Base-by-base conservation (phyloP, 2,329 filamentous ascomycete genomes). In the Mycosphaerella arachidis region DNA sequence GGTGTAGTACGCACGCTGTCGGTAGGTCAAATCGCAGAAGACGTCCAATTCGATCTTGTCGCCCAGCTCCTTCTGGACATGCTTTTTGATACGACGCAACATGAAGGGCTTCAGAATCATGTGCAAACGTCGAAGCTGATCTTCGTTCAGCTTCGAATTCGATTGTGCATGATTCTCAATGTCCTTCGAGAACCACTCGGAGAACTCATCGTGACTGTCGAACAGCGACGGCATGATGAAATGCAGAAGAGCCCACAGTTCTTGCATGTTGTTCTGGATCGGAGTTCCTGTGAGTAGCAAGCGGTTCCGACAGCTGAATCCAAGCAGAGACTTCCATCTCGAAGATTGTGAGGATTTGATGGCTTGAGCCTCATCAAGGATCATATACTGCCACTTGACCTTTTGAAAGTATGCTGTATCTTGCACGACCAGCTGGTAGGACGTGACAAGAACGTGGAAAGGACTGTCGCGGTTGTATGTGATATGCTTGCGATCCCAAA, bases 191-290 rank as follows among this genome's bases (percentile, higher is more conserved):
- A 95, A 95, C 91, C 91, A 95, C 69, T 94, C 91, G 77, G 89
- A 93, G 72, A 95, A 95, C 71, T 94, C 91, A 71, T 95, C 91
- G 76, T 94, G 91, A 0, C 89, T 93, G 75, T 94, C 94, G 76
- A 99, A 99, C 55, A 99, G 82, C 48, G 91, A 96, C n/a, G 94
- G 94, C 94, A 99, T 97, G 79, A 97, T 97, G 79, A 99, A 99
- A 82, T 99, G 94, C 20, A 99, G 82, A 66, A 99, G 78, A 31
- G 94, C 94, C 94, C 94, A 99, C 60, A 99, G 78, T 77, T 99
- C 93, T 76, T 97, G 94, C 94, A 99, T 99, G 82, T 97, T 99
- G 80, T 99, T 99, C 76, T 99, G 94, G 66, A 99, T 97, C 2
- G 94, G 94, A 0, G 94, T 99, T 78, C 94, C 94, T 0, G 94